Percentiles rank a stretch among this genome's conserved stretches.
Conservation (phyloP, 1,284 basidiomycete species). For the Ustilago curta region DNA sequence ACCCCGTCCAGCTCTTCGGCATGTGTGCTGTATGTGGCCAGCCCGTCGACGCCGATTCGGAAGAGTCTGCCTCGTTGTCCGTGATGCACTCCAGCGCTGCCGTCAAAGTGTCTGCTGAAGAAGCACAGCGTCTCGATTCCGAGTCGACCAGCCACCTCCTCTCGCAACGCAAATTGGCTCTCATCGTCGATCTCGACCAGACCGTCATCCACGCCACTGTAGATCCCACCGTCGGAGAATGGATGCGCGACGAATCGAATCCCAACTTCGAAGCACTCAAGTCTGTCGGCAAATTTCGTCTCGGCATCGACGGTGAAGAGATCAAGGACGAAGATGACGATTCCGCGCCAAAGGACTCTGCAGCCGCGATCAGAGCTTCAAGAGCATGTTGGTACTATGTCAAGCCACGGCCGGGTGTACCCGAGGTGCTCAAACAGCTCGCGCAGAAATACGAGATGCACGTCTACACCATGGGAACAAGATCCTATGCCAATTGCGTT, state of each 20-base stretch:
- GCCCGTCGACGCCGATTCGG: slow-evolving; percentile 80
- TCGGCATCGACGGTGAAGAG: slow-evolving; percentile 81
- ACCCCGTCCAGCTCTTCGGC: slow-evolving; percentile 90
- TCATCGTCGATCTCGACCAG: slow-evolving; percentile 98
- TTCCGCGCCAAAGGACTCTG: slow-evolving; percentile 24
- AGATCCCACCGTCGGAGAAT: slow-evolving; percentile 96
- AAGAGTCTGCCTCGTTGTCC: slow-evolving; percentile 45
- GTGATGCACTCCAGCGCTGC: slow-evolving; percentile 63
- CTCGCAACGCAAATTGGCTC: slow-evolving; percentile 81
- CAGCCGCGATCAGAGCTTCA: slow-evolving; percentile 21
- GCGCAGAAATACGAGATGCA: slow-evolving; percentile 94
- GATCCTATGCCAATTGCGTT: slow-evolving; percentile 94
- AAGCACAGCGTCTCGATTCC: slow-evolving; percentile 87
- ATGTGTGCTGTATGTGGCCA: slow-evolving; percentile 93
- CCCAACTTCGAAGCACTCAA: slow-evolving; percentile 89
- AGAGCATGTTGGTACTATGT: slow-evolving; percentile 92
- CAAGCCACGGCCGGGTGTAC: slow-evolving; percentile 89
- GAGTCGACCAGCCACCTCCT: slow-evolving; percentile 84
- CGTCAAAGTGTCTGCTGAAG: slow-evolving; percentile 70
- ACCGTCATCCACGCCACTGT: slow-evolving; percentile 99
- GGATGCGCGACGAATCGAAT: slow-evolving; percentile 86
- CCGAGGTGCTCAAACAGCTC: slow-evolving; percentile 79
- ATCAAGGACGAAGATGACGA: slow-evolving; percentile 41
- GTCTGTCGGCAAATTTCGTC: slow-evolving; percentile 84
- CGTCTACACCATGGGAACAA: slow-evolving; percentile 98